These are phyloP conservation scores for Colletotrichum simmondsii DNA, from an alignment of 2,329 filamentous ascomycete species.

Conservation along the genomic window DNA sequence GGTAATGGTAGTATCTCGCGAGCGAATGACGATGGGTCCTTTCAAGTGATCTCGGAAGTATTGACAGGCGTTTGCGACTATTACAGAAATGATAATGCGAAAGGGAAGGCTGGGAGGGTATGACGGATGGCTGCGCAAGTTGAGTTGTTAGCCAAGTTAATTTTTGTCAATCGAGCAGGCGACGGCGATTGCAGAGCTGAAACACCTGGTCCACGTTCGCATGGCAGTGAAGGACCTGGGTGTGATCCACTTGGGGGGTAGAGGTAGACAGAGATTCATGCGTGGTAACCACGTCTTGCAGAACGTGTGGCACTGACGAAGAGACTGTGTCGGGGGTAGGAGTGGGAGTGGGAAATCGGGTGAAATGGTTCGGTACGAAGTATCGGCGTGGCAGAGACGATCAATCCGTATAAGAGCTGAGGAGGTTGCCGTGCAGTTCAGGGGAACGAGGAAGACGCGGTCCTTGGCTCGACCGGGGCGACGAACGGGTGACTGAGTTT, in stretches of 20 bases:
- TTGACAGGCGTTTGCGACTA: conserved; percentile 29
- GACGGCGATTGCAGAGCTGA: conserved; percentile 32
- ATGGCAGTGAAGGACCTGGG: conserved; percentile 33
- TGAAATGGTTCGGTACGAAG: conserved; percentile 2
- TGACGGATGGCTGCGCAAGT: conserved; percentile 34
- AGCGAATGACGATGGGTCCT: conserved; percentile 14
- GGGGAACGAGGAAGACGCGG: conserved; percentile 11
- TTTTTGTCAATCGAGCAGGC: conserved; percentile 14
- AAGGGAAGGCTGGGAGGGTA: conserved; percentile 12
- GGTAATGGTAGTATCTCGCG: conserved; percentile 21
- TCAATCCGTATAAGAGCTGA: conserved; percentile 1
- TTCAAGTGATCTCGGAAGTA: conserved; percentile 19
- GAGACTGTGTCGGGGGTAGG: neutral
- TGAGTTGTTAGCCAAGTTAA: conserved; percentile 21
- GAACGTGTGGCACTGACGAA: conserved; percentile 20
- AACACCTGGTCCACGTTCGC: conserved; percentile 34
- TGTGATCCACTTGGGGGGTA: conserved; percentile 33
- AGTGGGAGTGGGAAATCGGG: neutral
- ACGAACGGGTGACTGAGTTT: conserved; percentile 20
- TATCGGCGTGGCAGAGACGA: conserved; percentile 12
- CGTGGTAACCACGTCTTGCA: conserved; percentile 27
- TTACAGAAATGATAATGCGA: conserved; percentile 31
- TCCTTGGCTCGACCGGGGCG: neutral
- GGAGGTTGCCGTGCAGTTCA: conserved; percentile 21
- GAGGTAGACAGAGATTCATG: conserved; percentile 33